Evolutionary conservation across 352 stramenopile genomes (phyloP), one percentile per base, ranked within the genome.

Genomic region (Globisporangium irregulare): DNA sequence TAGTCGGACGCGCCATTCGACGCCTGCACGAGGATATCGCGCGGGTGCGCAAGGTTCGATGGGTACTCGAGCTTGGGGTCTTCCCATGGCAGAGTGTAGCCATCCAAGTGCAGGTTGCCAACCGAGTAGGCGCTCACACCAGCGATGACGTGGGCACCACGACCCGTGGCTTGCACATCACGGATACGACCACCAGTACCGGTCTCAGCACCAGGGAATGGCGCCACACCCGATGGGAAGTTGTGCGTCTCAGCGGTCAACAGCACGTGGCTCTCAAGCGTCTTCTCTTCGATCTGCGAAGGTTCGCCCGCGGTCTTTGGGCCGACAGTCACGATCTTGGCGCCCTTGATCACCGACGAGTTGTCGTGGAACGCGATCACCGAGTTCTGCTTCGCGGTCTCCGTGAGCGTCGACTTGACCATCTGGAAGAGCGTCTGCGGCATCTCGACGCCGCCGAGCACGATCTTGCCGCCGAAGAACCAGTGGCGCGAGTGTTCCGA

Each of bases 281-380:
- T 82, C 66, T 82, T 78, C 59, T 92, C 76, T 15, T 84, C 79
- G 38, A 95, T 80, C 1, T 71, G 41, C 18, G 80, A 96, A 2
- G 95, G 90, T 51, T 82, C 76, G 2, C 89, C 85, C 0, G 90
- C 78, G 32, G 68, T 75, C 34, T 81, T 70, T 6, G 93, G 92
- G 24, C 75, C 80, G 20, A 99, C 76, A 18, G 91, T 94, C 34
- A 91, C 70, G 62, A 97, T 97, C 34, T 90, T 84, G 55, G 96
- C 97, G 41, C 97, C 97, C 32, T 88, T 77, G 73, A 99, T 99
- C 32, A 97, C 94, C 0, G 93, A 99, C 43, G 96, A 99, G 83
- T 99, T 99, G 78, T 99, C 97, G 78, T 99, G 94, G 82, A 99
- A 99, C 6, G 97, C 97, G 81, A 99, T 99, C 48, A 99, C 86